Base-by-base conservation (phyloP, 441 rosid species). In the Euphorbia schlechtendalii region DNA sequence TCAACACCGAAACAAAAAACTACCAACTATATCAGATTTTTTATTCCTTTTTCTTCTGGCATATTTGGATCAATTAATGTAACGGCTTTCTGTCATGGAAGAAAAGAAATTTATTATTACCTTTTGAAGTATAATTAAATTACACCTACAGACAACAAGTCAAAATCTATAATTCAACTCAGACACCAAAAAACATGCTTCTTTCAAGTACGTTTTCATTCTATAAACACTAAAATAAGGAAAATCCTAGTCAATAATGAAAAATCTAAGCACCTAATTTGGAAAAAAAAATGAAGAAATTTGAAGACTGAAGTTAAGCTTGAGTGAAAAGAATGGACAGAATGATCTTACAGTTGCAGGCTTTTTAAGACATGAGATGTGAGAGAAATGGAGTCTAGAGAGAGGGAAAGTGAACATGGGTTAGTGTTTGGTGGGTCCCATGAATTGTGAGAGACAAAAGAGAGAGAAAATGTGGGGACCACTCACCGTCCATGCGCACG, bases 401-500 rank as follows among this genome's bases (percentile, higher is more conserved):
- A n/a, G n/a, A n/a, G n/a, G n/a, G n/a, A n/a, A n/a, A n/a, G n/a
- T n/a, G n/a, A n/a, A n/a, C n/a, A n/a, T n/a, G 12, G 8, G 48
- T 1, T 67, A 72, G 77, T 58, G 73, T 45, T 58, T 60, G 69
- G 71, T 36, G 74, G 77, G 27, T 28, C 67, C 71, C 59, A 65
- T 8, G 43, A 20, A 34, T 32, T 43, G 57, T 53, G 69, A 62
- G 65, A 62, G 81, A 76, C 74, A 74, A 75, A 76, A 72, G n/a
- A n/a, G n/a, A n/a, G n/a, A n/a, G n/a, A n/a, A n/a, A n/a, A n/a
- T n/a, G n/a, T n/a, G n/a, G n/a, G n/a, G n/a, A 77, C 96, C 86
- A 79, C 82, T 63, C 84, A 89, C 88, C 88, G 83, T 85, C 89
- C 93, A 89, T 82, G 86, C 83, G 89, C 86, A 83, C 83, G 81